Evolutionary conservation across 306 rosid genomes (phyloP).

Genomic region (Cucurbita moschata): DNA sequence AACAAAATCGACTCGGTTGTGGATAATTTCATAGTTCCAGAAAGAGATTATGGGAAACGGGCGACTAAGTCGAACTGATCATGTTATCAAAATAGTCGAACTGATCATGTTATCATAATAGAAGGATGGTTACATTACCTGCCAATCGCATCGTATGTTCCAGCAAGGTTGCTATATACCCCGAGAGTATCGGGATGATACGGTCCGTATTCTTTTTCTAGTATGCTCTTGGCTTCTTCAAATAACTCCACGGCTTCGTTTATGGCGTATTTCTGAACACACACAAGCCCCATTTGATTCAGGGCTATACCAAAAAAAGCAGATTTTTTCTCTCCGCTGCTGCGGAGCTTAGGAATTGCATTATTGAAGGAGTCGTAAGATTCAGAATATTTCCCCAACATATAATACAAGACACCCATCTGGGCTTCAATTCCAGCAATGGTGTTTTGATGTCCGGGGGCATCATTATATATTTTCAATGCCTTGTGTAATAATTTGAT

Average conservation of each 20-base stretch:
- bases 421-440: constrained; percentile 94
- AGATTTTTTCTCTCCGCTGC: constrained; percentile 66
- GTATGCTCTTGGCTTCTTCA: constrained; percentile 60
- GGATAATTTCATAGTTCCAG: neutral
- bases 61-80: neutral
- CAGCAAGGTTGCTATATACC: constrained; percentile 86
- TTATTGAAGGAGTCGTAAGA: constrained; percentile 54
- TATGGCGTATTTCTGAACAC: constrained; percentile 51
- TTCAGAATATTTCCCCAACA: constrained; percentile 52
- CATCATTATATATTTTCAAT: constrained; percentile 39
- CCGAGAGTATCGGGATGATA: constrained; percentile 88
- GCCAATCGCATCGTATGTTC: constrained; percentile 85
- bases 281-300: constrained; percentile 86
- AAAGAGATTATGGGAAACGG: neutral
- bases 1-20: neutral
- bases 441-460: constrained; percentile 70
- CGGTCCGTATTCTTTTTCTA: constrained; percentile 68
- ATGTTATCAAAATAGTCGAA: too few species aligned
- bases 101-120: neutral
- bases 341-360: constrained; percentile 67
- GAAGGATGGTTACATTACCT: constrained; percentile 28
- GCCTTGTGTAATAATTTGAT: constrained; percentile 58
- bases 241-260: constrained; percentile 59
- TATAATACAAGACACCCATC: constrained; percentile 72
- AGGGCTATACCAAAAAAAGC: constrained; percentile 81